These are phyloP conservation scores for Garcia nutans DNA, from an alignment of 345 rosid genomes.

Conservation along the genomic window DNA sequence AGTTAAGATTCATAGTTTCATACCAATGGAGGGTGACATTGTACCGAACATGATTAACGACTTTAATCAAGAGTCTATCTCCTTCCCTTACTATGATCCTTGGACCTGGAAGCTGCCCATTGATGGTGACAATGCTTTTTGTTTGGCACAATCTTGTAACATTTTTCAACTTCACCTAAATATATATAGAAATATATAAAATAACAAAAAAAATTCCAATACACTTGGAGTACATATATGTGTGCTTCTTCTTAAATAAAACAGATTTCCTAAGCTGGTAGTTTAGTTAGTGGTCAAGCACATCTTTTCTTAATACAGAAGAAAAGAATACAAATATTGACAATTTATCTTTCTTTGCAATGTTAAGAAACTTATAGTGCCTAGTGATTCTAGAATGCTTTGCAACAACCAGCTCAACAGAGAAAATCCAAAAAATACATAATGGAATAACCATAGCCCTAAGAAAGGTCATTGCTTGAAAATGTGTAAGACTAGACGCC, in stretches of 20 bases:
- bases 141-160: conserved; percentile 66
- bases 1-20: not conserved
- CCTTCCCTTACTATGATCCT: conserved; percentile 69
- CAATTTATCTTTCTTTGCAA: conserved; percentile 17
- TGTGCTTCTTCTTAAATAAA: too few relatives aligned
- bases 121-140: conserved; percentile 69
- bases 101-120: conserved; percentile 71
- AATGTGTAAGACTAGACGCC: conserved; percentile 14
- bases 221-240: too few relatives aligned
- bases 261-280: too few relatives aligned
- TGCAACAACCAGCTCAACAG: conserved; percentile 22
- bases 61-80: conserved; percentile 60
- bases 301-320: too few relatives aligned
- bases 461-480: not conserved
- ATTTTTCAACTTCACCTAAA: conserved; percentile 35
- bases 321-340: too few relatives aligned
- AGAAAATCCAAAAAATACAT: conserved; percentile 22
- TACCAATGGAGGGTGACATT: conserved; percentile 76
- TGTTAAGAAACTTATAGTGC: conserved; percentile 44
- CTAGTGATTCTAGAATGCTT: conserved; percentile 47
- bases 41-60: conserved; percentile 62
- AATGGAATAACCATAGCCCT: conserved; percentile 21
- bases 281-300: too few relatives aligned
- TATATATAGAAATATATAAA: too few relatives aligned
- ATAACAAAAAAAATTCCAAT: too few relatives aligned